phyloP scores from a whole-genome alignment of 78 protist genomes.

The Parvularia atlantis region DNA sequence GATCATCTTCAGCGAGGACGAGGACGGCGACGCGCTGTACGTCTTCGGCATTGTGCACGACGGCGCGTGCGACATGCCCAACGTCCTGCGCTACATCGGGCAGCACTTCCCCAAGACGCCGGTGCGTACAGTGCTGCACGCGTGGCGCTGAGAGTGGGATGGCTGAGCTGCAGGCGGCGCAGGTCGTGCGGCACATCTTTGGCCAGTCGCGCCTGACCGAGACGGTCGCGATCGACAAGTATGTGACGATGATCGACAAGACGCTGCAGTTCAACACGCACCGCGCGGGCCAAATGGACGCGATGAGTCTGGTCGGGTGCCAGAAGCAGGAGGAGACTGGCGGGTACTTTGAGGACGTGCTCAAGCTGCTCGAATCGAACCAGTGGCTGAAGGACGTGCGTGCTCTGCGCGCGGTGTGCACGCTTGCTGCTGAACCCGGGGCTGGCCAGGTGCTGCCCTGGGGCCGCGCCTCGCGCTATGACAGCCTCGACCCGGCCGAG shows the following conservation, averaged over 20 bases:
- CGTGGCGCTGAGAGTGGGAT: too few relatives aligned
- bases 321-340: background rate
- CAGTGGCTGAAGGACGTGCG: background rate
- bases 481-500: background rate
- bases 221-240: background rate
- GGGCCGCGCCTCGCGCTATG: background rate
- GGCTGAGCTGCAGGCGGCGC: too few relatives aligned
- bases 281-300: background rate
- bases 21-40: background rate
- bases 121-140: too few relatives aligned
- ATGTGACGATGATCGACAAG: background rate
- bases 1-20: background rate
- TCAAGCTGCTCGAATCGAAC: background rate
- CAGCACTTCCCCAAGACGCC: background rate
- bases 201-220: background rate
- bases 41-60: background rate
- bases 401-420: too few relatives aligned
- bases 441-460: background rate
- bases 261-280: background rate
- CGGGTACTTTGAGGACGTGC: conserved; percentile 6
- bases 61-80: background rate
- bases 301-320: conserved; percentile 1
- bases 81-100: background rate
- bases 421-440: too few relatives aligned
- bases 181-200: background rate